These are phyloP conservation scores for Acanthamoeba lenticulata DNA, from an alignment of 208 protist species.

Conservation along the genomic window DNA sequence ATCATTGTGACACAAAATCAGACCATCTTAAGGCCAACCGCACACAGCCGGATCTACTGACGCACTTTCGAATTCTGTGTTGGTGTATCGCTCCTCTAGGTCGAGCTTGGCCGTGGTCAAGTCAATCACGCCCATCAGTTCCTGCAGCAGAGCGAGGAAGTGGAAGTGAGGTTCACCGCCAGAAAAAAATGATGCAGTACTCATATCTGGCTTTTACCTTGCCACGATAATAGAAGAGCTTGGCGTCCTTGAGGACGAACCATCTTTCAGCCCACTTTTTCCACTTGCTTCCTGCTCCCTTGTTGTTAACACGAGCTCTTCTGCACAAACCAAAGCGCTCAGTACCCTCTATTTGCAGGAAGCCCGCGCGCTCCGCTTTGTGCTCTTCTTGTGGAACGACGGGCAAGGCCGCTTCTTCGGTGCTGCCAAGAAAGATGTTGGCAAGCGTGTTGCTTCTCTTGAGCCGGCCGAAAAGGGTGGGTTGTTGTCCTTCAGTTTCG, in stretches of 20 bases:
- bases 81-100: conserved; percentile 49
- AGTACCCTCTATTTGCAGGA: too few relatives aligned
- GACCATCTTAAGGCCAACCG: not conserved
- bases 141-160: not conserved
- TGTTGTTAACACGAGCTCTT: too few relatives aligned
- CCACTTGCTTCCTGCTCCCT: not conserved
- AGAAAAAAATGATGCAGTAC: too few relatives aligned
- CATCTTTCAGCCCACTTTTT: conserved; percentile 19
- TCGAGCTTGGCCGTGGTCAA: not conserved
- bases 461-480: too few relatives aligned
- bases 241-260: conserved; percentile 44
- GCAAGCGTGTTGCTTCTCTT: too few relatives aligned
- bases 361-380: too few relatives aligned
- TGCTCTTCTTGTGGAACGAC: too few relatives aligned
- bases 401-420: too few relatives aligned
- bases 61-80: conserved; percentile 6
- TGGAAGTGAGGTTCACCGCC: not conserved
- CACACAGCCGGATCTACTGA: not conserved
- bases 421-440: too few relatives aligned
- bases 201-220: too few relatives aligned
- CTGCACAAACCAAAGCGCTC: too few relatives aligned
- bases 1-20: not conserved
- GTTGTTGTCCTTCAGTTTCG: too few relatives aligned
- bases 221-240: conserved; percentile 44
- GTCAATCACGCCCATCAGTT: not conserved